Evolutionary conservation across 805 yeast species (phyloP), one percentile per base, ranked within the genome.

Genomic region (Candida chilensis): DNA sequence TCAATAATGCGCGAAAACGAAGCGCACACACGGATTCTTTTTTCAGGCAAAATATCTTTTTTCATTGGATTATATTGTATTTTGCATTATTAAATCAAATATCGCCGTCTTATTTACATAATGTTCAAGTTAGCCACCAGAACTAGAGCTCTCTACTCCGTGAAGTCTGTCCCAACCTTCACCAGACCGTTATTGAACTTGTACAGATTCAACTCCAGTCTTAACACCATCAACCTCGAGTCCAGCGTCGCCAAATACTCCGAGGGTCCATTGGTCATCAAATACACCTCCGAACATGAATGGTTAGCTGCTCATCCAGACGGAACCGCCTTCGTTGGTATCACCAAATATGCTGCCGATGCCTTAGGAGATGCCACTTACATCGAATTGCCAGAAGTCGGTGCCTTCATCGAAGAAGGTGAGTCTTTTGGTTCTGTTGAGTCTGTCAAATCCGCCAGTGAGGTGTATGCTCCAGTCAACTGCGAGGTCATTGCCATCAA

Each of bases 301-400:
- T 90, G 96, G 96, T 58, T 92, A 33, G 88, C 95, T 4, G 67
- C 76, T 33, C 94, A 83, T 52, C 71, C 73, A 17, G 95, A 88
- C 56, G 84, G 84, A 37, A 66, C 78, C 26, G 81, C 90, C 2
- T 87, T 78, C 45, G 66, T 90, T 15, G 98, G 98, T 18, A 86
- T 92, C 56, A 87, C 98, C 34, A 75, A 73, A 46, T 88, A 92
- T 52, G 98, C 98, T 13, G 80, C 96, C 15, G 95, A 87, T 48
- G 94, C 97, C 5, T 72, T 92, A 37, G 98, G 98, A 27, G 98
- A 92, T 58, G 94, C 94, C 33, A 94, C 97, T 4, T 92, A 69
- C 52, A 80, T 88, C 36, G 98, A 92, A 59, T 67, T 90, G 43
- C 94, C 95, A 28, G 88, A 79, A 42, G 46, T 54, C 11, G 83